These are phyloP conservation scores for Pythium pectinolyticum DNA, from an alignment of 352 stramenopile species.

Conservation along the genomic window DNA sequence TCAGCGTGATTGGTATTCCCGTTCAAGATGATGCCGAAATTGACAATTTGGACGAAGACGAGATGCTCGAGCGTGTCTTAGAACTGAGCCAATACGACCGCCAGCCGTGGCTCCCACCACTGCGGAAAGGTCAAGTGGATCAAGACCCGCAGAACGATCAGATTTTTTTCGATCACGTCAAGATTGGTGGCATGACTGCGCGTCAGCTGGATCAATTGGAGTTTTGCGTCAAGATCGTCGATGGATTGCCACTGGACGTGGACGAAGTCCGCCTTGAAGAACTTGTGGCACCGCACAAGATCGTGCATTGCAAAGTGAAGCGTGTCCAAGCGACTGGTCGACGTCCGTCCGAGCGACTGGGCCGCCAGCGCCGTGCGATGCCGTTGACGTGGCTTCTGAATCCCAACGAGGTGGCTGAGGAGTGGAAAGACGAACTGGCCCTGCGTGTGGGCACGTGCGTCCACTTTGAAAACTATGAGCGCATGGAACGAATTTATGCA, in stretches of 20 bases:
- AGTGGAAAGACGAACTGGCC: not conserved
- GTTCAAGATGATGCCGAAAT: not conserved
- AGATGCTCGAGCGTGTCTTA: not conserved
- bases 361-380: not conserved
- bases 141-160: not conserved
- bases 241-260: not conserved
- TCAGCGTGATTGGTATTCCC: not conserved
- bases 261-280: constrained; percentile 6
- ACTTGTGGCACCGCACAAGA: not conserved
- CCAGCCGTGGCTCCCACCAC: constrained; percentile 7
- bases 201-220: not conserved
- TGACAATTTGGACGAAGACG: not conserved
- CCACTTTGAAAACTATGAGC: not conserved
- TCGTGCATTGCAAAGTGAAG: constrained; percentile 2
- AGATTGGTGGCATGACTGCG: not conserved
- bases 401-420: not conserved
- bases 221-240: constrained; percentile 12
- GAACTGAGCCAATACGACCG: constrained; percentile 2
- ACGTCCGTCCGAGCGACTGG: not conserved
- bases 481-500: not conserved
- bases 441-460: not conserved
- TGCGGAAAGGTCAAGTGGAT: not conserved
- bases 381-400: not conserved
- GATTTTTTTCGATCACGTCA: constrained; percentile 7
- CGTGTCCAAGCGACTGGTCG: not conserved